These are phyloP conservation scores for Cenchrus americanus DNA, from an alignment of 176 grass and related monocot species.

Conservation along the genomic window DNA sequence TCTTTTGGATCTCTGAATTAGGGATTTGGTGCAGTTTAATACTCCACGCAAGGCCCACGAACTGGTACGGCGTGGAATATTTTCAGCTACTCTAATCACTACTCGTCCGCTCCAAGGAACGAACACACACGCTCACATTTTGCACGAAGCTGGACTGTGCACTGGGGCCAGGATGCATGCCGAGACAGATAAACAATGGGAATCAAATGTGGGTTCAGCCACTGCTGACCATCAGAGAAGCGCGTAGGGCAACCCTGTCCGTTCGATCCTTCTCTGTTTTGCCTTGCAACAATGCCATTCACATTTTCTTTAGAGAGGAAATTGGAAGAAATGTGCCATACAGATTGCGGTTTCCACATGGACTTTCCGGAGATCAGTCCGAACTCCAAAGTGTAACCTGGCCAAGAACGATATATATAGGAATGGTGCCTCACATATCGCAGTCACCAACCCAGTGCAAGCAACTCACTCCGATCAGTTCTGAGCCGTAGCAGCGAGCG, in stretches of 20 bases:
- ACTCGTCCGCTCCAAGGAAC: neutral
- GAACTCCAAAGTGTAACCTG: neutral
- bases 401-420: constrained; percentile 20
- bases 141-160: constrained; percentile 21
- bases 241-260: neutral
- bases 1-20: constrained; percentile 16
- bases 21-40: constrained; percentile 33
- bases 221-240: constrained; percentile 31
- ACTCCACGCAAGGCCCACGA: constrained; percentile 4
- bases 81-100: constrained; percentile 38
- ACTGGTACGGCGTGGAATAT: neutral
- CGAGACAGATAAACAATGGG: neutral
- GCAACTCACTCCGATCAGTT: neutral
- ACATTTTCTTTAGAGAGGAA: constrained; percentile 40
- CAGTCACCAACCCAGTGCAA: neutral
- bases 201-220: constrained; percentile 13
- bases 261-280: neutral
- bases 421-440: constrained; percentile 26
- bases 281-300: constrained; percentile 49
- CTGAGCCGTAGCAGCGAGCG: neutral
- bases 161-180: neutral
- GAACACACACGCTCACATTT: constrained; percentile 31
- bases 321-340: neutral
- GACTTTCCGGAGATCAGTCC: constrained; percentile 5
- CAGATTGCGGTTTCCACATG: constrained; percentile 34